A percentile compares a stretch with the other conserved stretches of the same genome.
Conservation (phyloP, 2,329 filamentous ascomycete species). For the Penicillium sp. region DNA sequence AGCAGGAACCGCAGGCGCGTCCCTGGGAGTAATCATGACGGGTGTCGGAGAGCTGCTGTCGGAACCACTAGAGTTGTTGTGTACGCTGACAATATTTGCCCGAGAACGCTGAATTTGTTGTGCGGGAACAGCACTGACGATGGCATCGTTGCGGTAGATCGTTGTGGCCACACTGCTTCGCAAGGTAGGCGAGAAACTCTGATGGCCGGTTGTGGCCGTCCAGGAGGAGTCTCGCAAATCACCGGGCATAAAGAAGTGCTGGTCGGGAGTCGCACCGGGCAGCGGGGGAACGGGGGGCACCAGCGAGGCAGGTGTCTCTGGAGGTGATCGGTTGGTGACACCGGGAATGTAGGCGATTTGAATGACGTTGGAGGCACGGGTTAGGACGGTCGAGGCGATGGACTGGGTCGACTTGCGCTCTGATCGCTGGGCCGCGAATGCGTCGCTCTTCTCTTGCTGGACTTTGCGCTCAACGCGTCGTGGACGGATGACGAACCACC, state of each 20-base stretch:
- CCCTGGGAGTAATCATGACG: constrained; percentile 27
- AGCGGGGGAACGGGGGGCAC: constrained; percentile 93
- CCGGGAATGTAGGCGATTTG: constrained; percentile 99
- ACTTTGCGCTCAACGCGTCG: constrained; percentile 55
- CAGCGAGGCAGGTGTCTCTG: constrained; percentile 71
- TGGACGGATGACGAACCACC: constrained; percentile 82
- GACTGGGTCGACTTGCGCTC: constrained; percentile 79
- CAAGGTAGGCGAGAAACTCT: constrained; percentile 48
- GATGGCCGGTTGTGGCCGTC: constrained; percentile 59
- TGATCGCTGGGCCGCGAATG: constrained; percentile 51
- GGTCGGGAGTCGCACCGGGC: constrained; percentile 64
- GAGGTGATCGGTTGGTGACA: constrained; percentile 84
- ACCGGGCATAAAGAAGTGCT: constrained; percentile 89
- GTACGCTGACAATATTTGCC: constrained; percentile 89
- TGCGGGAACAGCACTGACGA: constrained; percentile 71
- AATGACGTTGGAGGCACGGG: constrained; percentile 95
- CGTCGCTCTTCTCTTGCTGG: constrained; percentile 51
- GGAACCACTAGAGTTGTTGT: constrained; percentile 52
- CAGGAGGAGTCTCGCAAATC: constrained; percentile 89
- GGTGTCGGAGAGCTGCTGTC: constrained; percentile 44
- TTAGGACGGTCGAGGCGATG: constrained; percentile 91
- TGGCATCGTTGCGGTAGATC: constrained; percentile 85
- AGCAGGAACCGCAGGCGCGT: constrained; percentile 65
- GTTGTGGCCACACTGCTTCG: constrained; percentile 76
- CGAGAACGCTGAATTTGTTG: constrained; percentile 84